Evolutionary conservation across 2,329 filamentous ascomycete genomes (phyloP), one percentile per base, ranked within the genome.

Genomic region (Monilinia polystroma): DNA sequence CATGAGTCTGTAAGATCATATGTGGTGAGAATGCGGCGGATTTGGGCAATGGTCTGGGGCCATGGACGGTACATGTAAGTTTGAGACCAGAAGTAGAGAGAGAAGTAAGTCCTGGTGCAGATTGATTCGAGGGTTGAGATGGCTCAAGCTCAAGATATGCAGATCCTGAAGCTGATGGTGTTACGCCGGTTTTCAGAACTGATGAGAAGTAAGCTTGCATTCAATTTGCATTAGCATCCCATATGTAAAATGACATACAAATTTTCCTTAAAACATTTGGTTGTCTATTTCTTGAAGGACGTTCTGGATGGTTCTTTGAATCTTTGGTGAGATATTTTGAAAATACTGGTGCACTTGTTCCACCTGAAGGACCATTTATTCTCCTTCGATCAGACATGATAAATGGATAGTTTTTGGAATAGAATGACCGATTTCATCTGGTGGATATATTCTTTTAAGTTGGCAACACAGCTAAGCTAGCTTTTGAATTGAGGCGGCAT

Each of bases 21-120:
- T 97, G 93, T 12, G 95, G 92, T 63, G 92, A 95, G 80, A 97
- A 99, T 1, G 92, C 90, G 38, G 92, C 92, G 66, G 91, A 96
- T 76, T 93, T 88, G 43, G 94, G 93, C 53, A 99, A 84, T 32
- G 95, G 93, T 72, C 93, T 88, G 4, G 95, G 95, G 1, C 95
- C 95, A 79, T 98, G 94, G 65, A 98, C 92, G 14, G 92, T 93
- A 78, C 93, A 97, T 70, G 90, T 91, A 68, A 99, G 87, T 79
- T 99, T 99, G 75, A 98, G 85, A 63, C 91, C 91, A 49, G 69
- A 80, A 71, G 72, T 78, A 71, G 77, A 78, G 65, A 76, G 73
- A 68, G 78, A 77, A 16, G 83, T 80, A 11, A 84, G 81, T n/a
- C 74, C 75, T 29, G 82, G 79, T 43, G 83, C 79, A 7, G 76